Conservation (phyloP, 352 stramenopile genomes). For the Globisporangium takayamanum region DNA sequence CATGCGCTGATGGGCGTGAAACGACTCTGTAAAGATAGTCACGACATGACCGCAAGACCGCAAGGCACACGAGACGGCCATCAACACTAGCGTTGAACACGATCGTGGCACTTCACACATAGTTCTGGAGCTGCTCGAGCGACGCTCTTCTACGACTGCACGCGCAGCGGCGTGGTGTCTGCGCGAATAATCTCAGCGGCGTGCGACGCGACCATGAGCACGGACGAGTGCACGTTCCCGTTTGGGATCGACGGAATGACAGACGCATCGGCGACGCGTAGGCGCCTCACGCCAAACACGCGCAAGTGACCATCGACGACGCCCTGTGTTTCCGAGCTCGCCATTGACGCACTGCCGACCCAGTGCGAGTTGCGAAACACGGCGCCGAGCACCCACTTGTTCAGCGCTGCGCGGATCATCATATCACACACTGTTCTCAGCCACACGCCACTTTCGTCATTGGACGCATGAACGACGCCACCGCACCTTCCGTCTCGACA, state of each 20-base stretch:
- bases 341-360: slow-evolving; percentile 80
- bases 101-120: too few relatives aligned
- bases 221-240: slow-evolving; percentile 67
- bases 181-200: slow-evolving; percentile 34
- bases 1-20: too few relatives aligned
- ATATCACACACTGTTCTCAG: neutral
- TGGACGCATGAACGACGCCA: neutral
- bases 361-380: slow-evolving; percentile 84
- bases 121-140: too few relatives aligned
- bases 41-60: too few relatives aligned
- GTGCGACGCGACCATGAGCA: slow-evolving; percentile 60
- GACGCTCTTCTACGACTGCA: neutral
- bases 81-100: too few relatives aligned
- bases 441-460: slow-evolving; percentile 1
- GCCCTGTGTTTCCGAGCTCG: slow-evolving; percentile 21
- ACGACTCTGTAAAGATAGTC: neutral
- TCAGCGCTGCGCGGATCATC: slow-evolving; percentile 26
- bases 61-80: too few relatives aligned
- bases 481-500: slow-evolving; percentile 24
- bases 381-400: slow-evolving; percentile 54
- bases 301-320: slow-evolving; percentile 56
- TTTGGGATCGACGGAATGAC: slow-evolving; percentile 68
- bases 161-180: slow-evolving; percentile 4
- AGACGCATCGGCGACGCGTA: slow-evolving; percentile 60
- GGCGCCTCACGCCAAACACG: slow-evolving; percentile 51